phyloP scores from a whole-genome alignment of 164 flowering plant genomes.

The Vitis rupestris region DNA sequence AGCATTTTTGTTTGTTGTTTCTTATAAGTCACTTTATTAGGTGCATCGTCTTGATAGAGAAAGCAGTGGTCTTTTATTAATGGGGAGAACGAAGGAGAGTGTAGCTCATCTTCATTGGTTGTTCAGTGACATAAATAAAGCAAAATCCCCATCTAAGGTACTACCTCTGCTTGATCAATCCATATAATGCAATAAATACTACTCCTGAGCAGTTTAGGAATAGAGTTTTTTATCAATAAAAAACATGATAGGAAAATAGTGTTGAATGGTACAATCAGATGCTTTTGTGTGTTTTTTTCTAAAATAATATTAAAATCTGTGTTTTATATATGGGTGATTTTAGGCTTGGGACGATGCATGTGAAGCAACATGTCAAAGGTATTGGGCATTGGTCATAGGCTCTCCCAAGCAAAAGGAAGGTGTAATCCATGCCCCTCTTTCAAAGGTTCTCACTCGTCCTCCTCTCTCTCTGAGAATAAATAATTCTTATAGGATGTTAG shows the following conservation, averaged over 20 bases:
- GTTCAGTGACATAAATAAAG: constrained; percentile 50
- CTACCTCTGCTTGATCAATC: background rate
- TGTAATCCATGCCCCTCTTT: constrained; percentile 64
- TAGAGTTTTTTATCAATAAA: too few relatives aligned
- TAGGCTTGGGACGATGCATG: constrained; percentile 78
- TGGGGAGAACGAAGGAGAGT: constrained; percentile 88
- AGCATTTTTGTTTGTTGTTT: constrained; percentile 2
- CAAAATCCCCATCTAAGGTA: constrained; percentile 60
- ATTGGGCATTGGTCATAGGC: constrained; percentile 97
- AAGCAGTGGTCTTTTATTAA: constrained; percentile 76
- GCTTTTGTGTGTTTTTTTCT: too few relatives aligned
- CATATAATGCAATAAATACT: background rate
- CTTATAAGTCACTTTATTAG: constrained; percentile 28
- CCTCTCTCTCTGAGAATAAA: background rate
- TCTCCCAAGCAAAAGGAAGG: constrained; percentile 83
- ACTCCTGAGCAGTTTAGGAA: background rate
- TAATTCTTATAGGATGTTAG: background rate
- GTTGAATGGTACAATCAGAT: background rate
- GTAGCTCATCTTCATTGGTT: constrained; percentile 58
- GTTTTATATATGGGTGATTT: constrained; percentile 1
- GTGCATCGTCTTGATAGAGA: constrained; percentile 95
- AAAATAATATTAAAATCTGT: too few relatives aligned
- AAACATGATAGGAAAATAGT: background rate
- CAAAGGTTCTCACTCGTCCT: constrained; percentile 53
- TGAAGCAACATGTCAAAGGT: constrained; percentile 60